phyloP scores from a whole-genome alignment of 352 stramenopile genomes.

The Globisporangium sylvaticum region DNA sequence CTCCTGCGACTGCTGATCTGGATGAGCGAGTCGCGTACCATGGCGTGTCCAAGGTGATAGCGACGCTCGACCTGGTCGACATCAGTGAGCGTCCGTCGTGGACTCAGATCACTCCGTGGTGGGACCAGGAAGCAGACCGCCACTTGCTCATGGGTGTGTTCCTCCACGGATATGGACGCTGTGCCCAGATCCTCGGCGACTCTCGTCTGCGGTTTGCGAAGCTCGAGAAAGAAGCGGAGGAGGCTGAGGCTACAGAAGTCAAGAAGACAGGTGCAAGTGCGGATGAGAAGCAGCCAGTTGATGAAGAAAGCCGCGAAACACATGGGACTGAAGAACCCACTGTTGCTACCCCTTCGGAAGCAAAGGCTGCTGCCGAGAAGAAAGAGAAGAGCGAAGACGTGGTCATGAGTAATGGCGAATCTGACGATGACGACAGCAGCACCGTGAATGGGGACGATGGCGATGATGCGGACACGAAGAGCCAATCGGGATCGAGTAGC shows the following conservation, averaged over 20 bases:
- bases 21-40: conserved; percentile 74
- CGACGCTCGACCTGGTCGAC: conserved; percentile 57
- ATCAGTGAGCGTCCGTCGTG: conserved; percentile 73
- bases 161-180: conserved; percentile 82
- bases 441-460: conserved; percentile 34
- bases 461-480: conserved; percentile 25
- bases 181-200: conserved; percentile 76
- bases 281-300: neutral
- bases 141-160: conserved; percentile 82
- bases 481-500: neutral
- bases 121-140: conserved; percentile 75
- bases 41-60: conserved; percentile 60
- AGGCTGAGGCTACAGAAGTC: conserved; percentile 12
- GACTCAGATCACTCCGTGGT: conserved; percentile 85
- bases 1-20: conserved; percentile 40
- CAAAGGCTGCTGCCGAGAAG: conserved; percentile 13
- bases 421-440: conserved; percentile 38
- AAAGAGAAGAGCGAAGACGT: conserved; percentile 23
- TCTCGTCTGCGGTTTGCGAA: conserved; percentile 66
- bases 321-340: neutral
- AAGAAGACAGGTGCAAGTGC: neutral
- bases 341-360: conserved; percentile 2
- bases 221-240: conserved; percentile 45
- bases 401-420: conserved; percentile 46
- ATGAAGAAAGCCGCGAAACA: neutral